Conservation (phyloP, 495 filamentous ascomycete species). For the Darksidea phi region DNA sequence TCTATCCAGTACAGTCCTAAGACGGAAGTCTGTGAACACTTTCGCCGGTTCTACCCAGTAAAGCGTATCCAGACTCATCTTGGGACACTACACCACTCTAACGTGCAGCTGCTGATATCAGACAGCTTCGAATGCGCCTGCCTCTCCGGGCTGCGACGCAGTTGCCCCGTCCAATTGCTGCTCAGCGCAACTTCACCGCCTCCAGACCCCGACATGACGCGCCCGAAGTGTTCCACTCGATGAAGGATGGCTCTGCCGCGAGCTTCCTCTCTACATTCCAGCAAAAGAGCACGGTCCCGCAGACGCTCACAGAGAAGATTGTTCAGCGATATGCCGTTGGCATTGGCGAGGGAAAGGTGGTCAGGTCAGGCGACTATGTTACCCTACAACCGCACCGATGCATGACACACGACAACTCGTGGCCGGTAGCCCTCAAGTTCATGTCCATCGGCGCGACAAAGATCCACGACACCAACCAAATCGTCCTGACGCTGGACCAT, state of each 20-base stretch:
- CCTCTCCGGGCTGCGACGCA: slow-evolving; percentile 10
- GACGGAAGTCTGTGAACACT: slow-evolving; percentile 5
- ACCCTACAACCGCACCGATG: slow-evolving; percentile 69
- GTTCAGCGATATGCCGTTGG: slow-evolving; percentile 75
- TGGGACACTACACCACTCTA: no score
- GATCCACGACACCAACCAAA: slow-evolving; percentile 68
- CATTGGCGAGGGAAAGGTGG: slow-evolving; percentile 67
- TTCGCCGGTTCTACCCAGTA: no score
- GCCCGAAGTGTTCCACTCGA: slow-evolving; percentile 47
- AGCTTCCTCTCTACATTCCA: slow-evolving; percentile 42
- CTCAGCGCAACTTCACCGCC: slow-evolving; percentile 12
- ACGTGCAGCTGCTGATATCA: neutral
- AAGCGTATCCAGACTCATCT: no score
- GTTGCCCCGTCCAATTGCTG: slow-evolving; percentile 6
- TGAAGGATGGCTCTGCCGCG: slow-evolving; percentile 41
- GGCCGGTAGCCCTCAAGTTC: slow-evolving; percentile 82
- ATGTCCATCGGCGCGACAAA: slow-evolving; percentile 81
- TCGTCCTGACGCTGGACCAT: slow-evolving; percentile 90
- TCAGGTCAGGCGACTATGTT: slow-evolving; percentile 79
- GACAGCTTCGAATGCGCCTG: slow-evolving; percentile 4
- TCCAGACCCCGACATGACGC: neutral
- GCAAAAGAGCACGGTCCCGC: slow-evolving; percentile 48
- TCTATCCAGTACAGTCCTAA: neutral
- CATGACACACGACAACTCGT: slow-evolving; percentile 95
- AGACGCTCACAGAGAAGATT: slow-evolving; percentile 92